phyloP scores from a whole-genome alignment of 257 asterid species.

The Plantago ovata region DNA sequence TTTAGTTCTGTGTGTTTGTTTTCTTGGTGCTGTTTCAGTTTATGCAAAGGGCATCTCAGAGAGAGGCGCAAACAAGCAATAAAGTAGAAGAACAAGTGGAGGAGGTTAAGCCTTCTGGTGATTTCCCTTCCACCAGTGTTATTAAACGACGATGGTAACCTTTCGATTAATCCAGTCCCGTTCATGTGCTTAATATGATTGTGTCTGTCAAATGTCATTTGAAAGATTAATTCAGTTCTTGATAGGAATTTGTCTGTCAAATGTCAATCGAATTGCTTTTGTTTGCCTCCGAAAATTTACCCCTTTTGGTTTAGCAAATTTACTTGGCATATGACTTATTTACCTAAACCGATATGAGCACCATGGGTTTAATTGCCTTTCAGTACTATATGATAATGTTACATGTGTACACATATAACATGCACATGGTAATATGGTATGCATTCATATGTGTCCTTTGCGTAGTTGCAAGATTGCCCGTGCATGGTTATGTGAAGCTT shows the following conservation, averaged over 20 bases:
- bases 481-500: too few species aligned
- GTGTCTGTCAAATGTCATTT: background rate
- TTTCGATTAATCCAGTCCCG: background rate
- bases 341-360: too few species aligned
- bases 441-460: too few species aligned
- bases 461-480: too few species aligned
- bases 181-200: background rate
- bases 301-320: too few species aligned
- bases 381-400: too few species aligned
- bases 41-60: constrained; percentile 85
- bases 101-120: constrained; percentile 38
- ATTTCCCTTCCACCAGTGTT: constrained; percentile 40
- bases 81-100: constrained; percentile 33
- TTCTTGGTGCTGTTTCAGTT: constrained; percentile 44
- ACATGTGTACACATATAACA: too few species aligned
- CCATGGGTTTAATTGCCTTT: too few species aligned
- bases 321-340: too few species aligned
- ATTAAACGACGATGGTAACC: constrained; percentile 60
- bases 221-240: background rate
- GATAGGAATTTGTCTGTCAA: constrained; percentile 1
- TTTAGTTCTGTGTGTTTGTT: constrained; percentile 1
- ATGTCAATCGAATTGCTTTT: background rate
- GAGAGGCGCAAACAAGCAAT: constrained; percentile 49
- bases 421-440: too few species aligned
- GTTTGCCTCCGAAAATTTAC: too few species aligned